These are phyloP conservation scores for Mercurialis annua DNA, from an alignment of 345 rosid species.

Conservation along the genomic window DNA sequence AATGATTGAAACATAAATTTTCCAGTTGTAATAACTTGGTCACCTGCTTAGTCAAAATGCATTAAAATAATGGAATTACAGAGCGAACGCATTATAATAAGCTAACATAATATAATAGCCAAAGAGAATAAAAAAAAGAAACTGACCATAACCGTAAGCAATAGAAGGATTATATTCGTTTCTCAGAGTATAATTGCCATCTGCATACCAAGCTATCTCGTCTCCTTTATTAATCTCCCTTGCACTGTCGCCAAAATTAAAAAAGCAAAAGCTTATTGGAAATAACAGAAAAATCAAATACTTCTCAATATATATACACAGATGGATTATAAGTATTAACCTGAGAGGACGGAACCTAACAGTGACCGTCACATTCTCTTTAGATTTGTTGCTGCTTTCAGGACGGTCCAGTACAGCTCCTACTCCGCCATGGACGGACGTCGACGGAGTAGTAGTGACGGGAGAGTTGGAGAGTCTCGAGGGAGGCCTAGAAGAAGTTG, in stretches of 20 bases:
- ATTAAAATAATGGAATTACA: too few species aligned
- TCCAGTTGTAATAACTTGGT: too few species aligned
- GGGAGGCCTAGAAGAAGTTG: constrained; percentile 39
- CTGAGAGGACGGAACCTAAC: constrained; percentile 88
- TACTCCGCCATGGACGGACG: constrained; percentile 40
- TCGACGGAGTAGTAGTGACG: constrained; percentile 34
- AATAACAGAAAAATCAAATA: constrained; percentile 12
- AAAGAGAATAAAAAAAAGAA: neutral
- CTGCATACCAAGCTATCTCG: constrained; percentile 85
- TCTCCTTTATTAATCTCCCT: constrained; percentile 78
- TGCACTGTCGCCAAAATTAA: constrained; percentile 35
- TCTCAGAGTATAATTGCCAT: constrained; percentile 65
- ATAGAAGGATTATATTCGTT: constrained; percentile 63
- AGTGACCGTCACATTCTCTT: constrained; percentile 77
- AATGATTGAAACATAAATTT: too few species aligned
- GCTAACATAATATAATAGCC: neutral
- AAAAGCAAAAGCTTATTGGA: neutral
- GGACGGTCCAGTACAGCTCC: constrained; percentile 31
- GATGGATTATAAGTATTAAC: constrained; percentile 28
- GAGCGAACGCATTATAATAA: neutral
- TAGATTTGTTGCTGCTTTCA: constrained; percentile 41
- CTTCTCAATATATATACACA: too few species aligned
- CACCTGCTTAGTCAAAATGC: too few species aligned
- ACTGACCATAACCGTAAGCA: constrained; percentile 81
- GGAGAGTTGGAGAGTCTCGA: constrained; percentile 47